phyloP scores from a whole-genome alignment of 371 early-diverging fungal species.

The Chytridiales sp. region DNA sequence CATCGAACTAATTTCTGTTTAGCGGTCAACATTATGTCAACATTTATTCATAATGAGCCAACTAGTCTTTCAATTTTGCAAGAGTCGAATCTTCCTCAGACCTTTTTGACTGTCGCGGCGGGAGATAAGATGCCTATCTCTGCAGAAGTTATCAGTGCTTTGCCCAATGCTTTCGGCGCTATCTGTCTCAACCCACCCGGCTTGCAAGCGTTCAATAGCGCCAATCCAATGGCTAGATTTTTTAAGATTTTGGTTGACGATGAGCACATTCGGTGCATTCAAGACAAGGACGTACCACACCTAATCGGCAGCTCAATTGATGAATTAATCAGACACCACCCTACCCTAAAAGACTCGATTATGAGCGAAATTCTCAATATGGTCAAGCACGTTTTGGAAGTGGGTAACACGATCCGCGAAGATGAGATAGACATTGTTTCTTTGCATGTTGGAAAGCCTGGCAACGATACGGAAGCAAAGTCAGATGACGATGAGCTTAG shows the following conservation, averaged over 20 bases:
- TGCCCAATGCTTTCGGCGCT: constrained; percentile 94
- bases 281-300: constrained; percentile 80
- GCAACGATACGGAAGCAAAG: background rate
- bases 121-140: constrained; percentile 60
- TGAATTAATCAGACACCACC: constrained; percentile 95
- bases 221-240: constrained; percentile 69
- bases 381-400: constrained; percentile 51
- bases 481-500: constrained; percentile 34
- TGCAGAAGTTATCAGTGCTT: constrained; percentile 73
- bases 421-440: constrained; percentile 24
- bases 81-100: constrained; percentile 82
- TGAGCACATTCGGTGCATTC: constrained; percentile 72
- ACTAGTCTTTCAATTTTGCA: constrained; percentile 89
- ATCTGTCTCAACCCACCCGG: constrained; percentile 88
- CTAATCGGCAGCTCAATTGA: constrained; percentile 85
- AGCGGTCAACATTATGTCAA: constrained; percentile 89
- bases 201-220: constrained; percentile 74
- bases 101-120: constrained; percentile 69
- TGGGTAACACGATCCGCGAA: constrained; percentile 23
- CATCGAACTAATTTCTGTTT: background rate
- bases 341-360: constrained; percentile 68
- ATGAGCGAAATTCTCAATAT: constrained; percentile 69
- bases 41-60: constrained; percentile 96
- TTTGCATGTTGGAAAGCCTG: constrained; percentile 9
- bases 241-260: constrained; percentile 74